Evolutionary conservation across 2,329 filamentous ascomycete species (phyloP).

Genomic region (Sporothrix humicola): DNA sequence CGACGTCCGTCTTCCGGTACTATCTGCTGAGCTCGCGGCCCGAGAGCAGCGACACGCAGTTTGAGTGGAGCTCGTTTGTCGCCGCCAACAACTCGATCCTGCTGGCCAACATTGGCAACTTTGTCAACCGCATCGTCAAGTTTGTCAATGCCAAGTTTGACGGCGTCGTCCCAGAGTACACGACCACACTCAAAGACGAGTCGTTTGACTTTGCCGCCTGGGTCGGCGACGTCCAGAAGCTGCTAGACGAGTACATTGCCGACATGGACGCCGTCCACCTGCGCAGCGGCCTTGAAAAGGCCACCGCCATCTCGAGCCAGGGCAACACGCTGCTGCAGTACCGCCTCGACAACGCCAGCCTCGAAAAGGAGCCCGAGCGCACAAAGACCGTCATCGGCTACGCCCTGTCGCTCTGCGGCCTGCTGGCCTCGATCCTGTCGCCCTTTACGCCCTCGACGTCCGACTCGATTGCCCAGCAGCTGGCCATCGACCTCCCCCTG

Average conservation of each 20-base stretch:
- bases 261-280: conserved; percentile 75
- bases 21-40: conserved; percentile 86
- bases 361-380: conserved; percentile 60
- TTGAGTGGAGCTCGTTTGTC: conserved; percentile 66
- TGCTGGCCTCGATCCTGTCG: conserved; percentile 77
- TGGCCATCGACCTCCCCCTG: conserved; percentile 59
- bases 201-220: conserved; percentile 58
- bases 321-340: conserved; percentile 58
- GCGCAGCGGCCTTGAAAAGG: conserved; percentile 66
- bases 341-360: conserved; percentile 50
- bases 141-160: conserved; percentile 78
- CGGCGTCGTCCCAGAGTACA: conserved; percentile 68
- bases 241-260: conserved; percentile 69
- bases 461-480: conserved; percentile 75
- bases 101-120: conserved; percentile 75
- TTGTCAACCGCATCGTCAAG: conserved; percentile 76
- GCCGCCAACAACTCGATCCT: conserved; percentile 87
- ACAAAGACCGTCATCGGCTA: conserved; percentile 70
- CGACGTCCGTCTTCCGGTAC: conserved; percentile 89
- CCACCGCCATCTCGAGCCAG: conserved; percentile 69
- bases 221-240: conserved; percentile 67
- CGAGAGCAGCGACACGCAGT: conserved; percentile 78
- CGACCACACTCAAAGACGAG: conserved; percentile 57
- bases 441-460: conserved; percentile 87
- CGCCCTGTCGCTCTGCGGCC: conserved; percentile 82